Base-by-base conservation (phyloP, 208 protist species). In the Leishmania guyanensis region DNA sequence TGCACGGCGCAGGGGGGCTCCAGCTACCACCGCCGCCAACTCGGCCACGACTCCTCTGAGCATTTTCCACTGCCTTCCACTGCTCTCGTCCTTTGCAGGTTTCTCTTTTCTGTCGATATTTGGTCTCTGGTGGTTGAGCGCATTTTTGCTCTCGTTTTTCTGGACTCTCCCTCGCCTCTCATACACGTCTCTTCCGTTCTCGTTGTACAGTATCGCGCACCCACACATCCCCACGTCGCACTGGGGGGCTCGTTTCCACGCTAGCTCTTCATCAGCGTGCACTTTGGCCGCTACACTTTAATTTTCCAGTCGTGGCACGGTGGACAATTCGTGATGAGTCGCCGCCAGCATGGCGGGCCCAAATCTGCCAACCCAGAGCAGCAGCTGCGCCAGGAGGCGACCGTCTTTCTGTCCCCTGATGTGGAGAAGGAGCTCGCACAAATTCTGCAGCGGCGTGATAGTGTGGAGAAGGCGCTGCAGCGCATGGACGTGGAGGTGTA, bases 401-500 rank as follows among this genome's bases (percentile, higher is more conserved):
- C 76, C 14, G 73, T 85, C 71, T 80, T 79, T 20, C 71, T 89
- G 5, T 71, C 83, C 48, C 70, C 82, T 12, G 43, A 71, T 1
- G 78, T 75, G 50, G 80, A 84, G 75, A 26, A 85, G 9, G 82
- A 91, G 70, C 79, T 95, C 53, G 75, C 86, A 36, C 26, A 81
- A 56, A 82, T 95, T 20, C 80, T 84, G 56, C 53, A 81, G 33
- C 82, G 84, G 29, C 89, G 93, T 6, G 91, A 93, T 71, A 65
- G 77, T 0, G 58, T 93, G 6, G 93, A 94, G 80, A 26, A 22
- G 16, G 78, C 72, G 6, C 54, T 97, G 50, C 85, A 87, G 26
- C 75, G 75, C 0, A 51, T 92, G 54, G 91, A 97, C 68, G 75
- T 89, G n/a, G 77, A 82, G 16, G 85, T 97, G 10, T 97, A 95